Evolutionary conservation across 1,284 basidiomycete species (phyloP).

Genomic region (Ustilago sp.): DNA sequence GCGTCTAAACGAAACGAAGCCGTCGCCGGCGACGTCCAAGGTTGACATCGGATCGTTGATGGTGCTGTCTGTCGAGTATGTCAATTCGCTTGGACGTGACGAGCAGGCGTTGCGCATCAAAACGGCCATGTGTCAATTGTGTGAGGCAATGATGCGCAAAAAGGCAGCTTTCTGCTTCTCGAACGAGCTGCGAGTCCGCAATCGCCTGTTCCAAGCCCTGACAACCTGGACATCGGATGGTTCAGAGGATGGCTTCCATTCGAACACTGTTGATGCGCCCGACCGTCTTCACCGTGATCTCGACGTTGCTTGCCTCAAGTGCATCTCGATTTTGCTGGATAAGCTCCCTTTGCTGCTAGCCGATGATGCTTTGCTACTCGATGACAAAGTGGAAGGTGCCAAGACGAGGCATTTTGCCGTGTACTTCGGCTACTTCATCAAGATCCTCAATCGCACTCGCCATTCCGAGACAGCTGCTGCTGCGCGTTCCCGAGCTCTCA

Average conservation of each 20-base stretch:
- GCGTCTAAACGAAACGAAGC: constrained; percentile 47
- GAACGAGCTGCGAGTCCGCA: constrained; percentile 63
- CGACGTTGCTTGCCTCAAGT: constrained; percentile 62
- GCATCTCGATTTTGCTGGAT: constrained; percentile 63
- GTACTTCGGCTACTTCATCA: constrained; percentile 66
- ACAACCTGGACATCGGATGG: constrained; percentile 65
- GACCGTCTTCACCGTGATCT: constrained; percentile 63
- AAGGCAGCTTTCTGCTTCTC: constrained; percentile 58
- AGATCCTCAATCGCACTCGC: constrained; percentile 62
- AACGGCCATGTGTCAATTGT: constrained; percentile 63
- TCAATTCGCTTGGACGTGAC: constrained; percentile 58
- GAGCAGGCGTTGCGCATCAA: constrained; percentile 66
- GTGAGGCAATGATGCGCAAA: constrained; percentile 62
- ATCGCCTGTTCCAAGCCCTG: constrained; percentile 64
- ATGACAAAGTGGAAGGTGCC: constrained; percentile 66
- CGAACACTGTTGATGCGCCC: constrained; percentile 37
- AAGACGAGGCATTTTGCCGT: constrained; percentile 64
- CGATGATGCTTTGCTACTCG: constrained; percentile 63
- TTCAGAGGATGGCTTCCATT: constrained; percentile 38
- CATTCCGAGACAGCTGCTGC: constrained; percentile 41
- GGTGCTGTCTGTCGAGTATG: constrained; percentile 65
- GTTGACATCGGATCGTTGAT: constrained; percentile 66
- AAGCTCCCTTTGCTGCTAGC: constrained; percentile 62
- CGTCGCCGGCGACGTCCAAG: constrained; percentile 32
- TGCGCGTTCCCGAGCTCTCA: constrained; percentile 20